Conservation (phyloP, 2,329 filamentous ascomycete species). For the Botrytis fragariae region DNA sequence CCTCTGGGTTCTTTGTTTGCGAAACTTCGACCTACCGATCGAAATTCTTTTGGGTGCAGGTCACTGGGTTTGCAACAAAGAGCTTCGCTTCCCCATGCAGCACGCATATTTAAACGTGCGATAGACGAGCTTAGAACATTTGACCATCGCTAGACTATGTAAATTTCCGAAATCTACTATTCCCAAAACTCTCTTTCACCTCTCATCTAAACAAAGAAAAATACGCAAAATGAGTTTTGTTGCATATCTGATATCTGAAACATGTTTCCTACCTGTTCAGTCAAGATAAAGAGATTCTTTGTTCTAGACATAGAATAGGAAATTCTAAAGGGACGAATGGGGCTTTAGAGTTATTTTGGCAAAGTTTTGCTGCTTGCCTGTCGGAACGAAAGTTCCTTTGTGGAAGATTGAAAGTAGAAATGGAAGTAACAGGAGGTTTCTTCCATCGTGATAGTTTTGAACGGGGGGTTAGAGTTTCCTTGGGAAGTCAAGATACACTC, state of each 20-base stretch:
- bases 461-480: not conserved
- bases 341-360: not conserved
- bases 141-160: not conserved
- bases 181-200: not conserved
- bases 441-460: not conserved
- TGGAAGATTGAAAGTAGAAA: not conserved
- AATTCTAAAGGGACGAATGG: not conserved
- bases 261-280: constrained; percentile 2
- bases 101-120: not conserved
- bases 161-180: not conserved
- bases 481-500: not conserved
- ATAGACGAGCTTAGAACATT: not conserved
- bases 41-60: no score
- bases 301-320: not conserved
- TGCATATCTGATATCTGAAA: constrained; percentile 19
- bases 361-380: not conserved
- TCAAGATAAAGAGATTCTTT: constrained; percentile 1
- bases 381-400: constrained; percentile 6
- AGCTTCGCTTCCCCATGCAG: not conserved
- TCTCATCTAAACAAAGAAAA: not conserved
- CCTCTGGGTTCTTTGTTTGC: not conserved
- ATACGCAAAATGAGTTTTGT: not conserved
- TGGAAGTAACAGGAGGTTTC: not conserved
- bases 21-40: not conserved
- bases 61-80: not conserved